Evolutionary conservation across 2,329 filamentous ascomycete species (phyloP).

Genomic region (Penicillium sp.): DNA sequence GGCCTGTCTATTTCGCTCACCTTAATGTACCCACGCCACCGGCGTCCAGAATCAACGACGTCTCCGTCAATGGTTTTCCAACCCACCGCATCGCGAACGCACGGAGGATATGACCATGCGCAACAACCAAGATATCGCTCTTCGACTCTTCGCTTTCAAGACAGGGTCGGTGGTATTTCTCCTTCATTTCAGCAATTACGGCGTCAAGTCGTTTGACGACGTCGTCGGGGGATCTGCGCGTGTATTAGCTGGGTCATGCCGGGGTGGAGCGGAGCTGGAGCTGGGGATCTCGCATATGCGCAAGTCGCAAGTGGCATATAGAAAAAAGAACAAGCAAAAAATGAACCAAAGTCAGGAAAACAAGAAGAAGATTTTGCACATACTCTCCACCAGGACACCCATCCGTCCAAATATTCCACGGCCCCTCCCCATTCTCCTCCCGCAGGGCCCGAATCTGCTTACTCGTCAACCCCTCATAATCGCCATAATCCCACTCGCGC

Average conservation of each 20-base stretch:
- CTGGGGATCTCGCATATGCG: not conserved
- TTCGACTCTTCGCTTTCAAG: conserved; percentile 60
- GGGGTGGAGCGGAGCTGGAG: too few species aligned
- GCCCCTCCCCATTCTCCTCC: conserved; percentile 59
- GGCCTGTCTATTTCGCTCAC: too few species aligned
- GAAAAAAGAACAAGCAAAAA: not conserved
- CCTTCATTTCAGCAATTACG: conserved; percentile 75
- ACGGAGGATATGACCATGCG: conserved; percentile 86
- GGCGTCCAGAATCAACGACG: conserved; percentile 81
- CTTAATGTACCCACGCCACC: conserved; percentile 83
- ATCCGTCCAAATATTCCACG: conserved; percentile 89
- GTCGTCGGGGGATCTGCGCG: conserved; percentile 68
- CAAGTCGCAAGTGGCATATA: too few species aligned
- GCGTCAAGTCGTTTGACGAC: conserved; percentile 73
- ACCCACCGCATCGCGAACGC: conserved; percentile 89
- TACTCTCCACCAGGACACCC: conserved; percentile 85
- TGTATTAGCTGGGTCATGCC: too few species aligned
- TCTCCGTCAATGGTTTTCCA: conserved; percentile 72
- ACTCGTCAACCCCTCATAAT: conserved; percentile 81
- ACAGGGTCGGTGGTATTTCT: conserved; percentile 64
- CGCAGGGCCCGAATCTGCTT: conserved; percentile 66
- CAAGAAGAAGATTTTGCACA: too few species aligned
- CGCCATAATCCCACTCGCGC: conserved; percentile 85
- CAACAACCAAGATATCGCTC: conserved; percentile 77
- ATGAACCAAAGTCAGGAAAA: not conserved